Percentiles rank a stretch among this genome's conserved stretches.
phyloP scores from a whole-genome alignment of 2,329 filamentous ascomycete genomes.

The Blastomyces parvus region DNA sequence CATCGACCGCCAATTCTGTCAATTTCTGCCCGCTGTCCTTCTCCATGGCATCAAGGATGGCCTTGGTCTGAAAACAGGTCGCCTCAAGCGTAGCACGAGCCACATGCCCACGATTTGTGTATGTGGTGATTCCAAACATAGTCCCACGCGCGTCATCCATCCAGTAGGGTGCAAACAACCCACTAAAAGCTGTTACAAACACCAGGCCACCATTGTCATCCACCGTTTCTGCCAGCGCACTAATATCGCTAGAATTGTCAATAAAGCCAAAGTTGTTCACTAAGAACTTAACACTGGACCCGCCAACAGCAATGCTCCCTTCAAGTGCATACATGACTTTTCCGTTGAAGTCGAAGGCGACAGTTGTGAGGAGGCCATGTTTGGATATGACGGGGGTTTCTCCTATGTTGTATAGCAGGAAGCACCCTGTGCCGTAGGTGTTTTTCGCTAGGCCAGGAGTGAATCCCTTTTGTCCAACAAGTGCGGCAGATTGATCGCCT shows the following conservation, averaged over 20 bases:
- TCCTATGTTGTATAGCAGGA: slow-evolving; percentile 81
- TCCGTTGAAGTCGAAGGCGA: slow-evolving; percentile 74
- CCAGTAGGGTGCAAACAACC: slow-evolving; percentile 89
- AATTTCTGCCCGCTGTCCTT: slow-evolving; percentile 71
- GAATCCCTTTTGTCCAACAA: slow-evolving; percentile 85
- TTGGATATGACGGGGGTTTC: slow-evolving; percentile 74
- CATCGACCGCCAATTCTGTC: slow-evolving; percentile 70
- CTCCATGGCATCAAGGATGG: slow-evolving; percentile 86
- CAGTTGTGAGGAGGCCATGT: slow-evolving; percentile 70
- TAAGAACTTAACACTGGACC: slow-evolving; percentile 68
- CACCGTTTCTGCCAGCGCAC: slow-evolving; percentile 54
- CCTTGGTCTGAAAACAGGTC: slow-evolving; percentile 85
- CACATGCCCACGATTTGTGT: slow-evolving; percentile 77
- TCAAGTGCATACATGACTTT: slow-evolving; percentile 67
- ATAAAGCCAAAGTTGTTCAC: slow-evolving; percentile 58
- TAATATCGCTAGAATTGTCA: slow-evolving; percentile 53
- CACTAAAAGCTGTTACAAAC: slow-evolving; percentile 84
- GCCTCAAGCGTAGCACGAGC: slow-evolving; percentile 83
- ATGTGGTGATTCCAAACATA: slow-evolving; percentile 73
- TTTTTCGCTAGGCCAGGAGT: slow-evolving; percentile 76
- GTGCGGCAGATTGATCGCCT: slow-evolving; percentile 75
- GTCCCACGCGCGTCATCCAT: slow-evolving; percentile 87
- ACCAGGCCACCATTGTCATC: slow-evolving; percentile 73
- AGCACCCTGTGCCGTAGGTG: slow-evolving; percentile 84
- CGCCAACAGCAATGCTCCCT: slow-evolving; percentile 76